Evolutionary conservation across 768 basidiomycete species (phyloP).

Genomic region (Leccinum fibrillosum): DNA sequence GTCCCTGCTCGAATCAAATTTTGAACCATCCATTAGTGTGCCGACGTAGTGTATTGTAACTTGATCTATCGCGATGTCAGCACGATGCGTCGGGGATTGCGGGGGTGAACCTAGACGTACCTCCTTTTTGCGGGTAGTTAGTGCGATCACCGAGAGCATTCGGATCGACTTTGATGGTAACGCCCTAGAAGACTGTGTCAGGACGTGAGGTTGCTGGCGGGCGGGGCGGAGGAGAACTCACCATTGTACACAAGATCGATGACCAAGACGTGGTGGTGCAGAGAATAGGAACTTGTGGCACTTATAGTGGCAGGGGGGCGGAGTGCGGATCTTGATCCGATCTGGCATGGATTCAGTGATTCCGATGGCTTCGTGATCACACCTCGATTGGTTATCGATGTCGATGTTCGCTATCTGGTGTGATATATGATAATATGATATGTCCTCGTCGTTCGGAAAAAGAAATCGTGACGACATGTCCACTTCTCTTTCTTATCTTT

Average conservation of each 20-base stretch:
- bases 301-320: conserved; percentile 48
- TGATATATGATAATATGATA: conserved; percentile 12
- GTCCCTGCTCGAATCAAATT: conserved; percentile 76
- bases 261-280: conserved; percentile 25
- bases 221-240: conserved; percentile 11
- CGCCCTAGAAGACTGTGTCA: conserved; percentile 49
- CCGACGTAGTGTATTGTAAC: conserved; percentile 82
- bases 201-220: neutral
- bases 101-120: conserved; percentile 41
- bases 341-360: conserved; percentile 22
- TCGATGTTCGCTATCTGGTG: conserved; percentile 19
- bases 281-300: conserved; percentile 24
- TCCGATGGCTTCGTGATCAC: conserved; percentile 13
- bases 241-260: conserved; percentile 33
- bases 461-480: conserved; percentile 1
- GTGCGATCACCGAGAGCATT: conserved; percentile 59
- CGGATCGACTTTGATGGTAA: conserved; percentile 61
- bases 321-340: conserved; percentile 79
- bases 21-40: conserved; percentile 56
- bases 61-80: conserved; percentile 45
- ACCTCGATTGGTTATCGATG: conserved; percentile 30
- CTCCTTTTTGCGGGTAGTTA: conserved; percentile 66
- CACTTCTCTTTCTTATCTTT: neutral
- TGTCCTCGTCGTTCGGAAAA: conserved; percentile 11
- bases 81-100: conserved; percentile 15